These are phyloP conservation scores for Thalassiosira allenii DNA, from an alignment of 352 stramenopile species.

Conservation along the genomic window DNA sequence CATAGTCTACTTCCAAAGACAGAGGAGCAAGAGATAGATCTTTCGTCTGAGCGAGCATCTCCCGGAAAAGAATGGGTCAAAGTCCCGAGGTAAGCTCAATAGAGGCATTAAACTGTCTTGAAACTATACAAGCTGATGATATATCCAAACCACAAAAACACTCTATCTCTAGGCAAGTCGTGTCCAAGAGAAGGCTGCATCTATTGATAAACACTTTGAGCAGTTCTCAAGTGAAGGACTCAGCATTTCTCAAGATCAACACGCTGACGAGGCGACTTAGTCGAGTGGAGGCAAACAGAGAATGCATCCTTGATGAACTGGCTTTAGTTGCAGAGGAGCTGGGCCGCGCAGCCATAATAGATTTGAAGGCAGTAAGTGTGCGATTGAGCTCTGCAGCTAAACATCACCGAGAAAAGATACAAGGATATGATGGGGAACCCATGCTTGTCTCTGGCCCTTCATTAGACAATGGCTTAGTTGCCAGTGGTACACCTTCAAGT, in stretches of 20 bases:
- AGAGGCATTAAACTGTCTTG: too few relatives aligned
- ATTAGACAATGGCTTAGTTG: slow-evolving; percentile 33
- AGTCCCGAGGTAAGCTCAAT: slow-evolving; percentile 72
- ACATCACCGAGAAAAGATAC: slow-evolving; percentile 34
- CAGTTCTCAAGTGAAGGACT: slow-evolving; percentile 83
- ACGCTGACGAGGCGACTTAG: slow-evolving; percentile 78
- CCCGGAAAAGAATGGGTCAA: slow-evolving; percentile 80
- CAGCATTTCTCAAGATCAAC: slow-evolving; percentile 82
- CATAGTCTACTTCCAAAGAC: too few relatives aligned
- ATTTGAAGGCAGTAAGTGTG: slow-evolving; percentile 82
- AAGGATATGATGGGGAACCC: slow-evolving; percentile 16
- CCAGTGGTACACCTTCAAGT: slow-evolving; percentile 66
- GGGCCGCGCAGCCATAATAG: slow-evolving; percentile 73
- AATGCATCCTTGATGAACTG: slow-evolving; percentile 63
- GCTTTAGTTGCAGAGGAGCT: slow-evolving; percentile 82
- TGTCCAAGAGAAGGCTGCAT: slow-evolving; percentile 79
- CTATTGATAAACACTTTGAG: slow-evolving; percentile 80
- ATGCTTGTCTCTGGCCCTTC: neutral
- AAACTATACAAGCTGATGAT: too few relatives aligned
- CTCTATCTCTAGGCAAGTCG: too few relatives aligned
- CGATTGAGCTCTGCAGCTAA: slow-evolving; percentile 68
- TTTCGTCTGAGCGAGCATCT: slow-evolving; percentile 44
- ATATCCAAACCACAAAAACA: too few relatives aligned
- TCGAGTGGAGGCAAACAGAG: slow-evolving; percentile 65
- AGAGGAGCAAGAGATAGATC: too few relatives aligned